Evolutionary conservation across 1,284 basidiomycete genomes (phyloP), one percentile per base, ranked within the genome.

Genomic region (Sparassis latifolia): DNA sequence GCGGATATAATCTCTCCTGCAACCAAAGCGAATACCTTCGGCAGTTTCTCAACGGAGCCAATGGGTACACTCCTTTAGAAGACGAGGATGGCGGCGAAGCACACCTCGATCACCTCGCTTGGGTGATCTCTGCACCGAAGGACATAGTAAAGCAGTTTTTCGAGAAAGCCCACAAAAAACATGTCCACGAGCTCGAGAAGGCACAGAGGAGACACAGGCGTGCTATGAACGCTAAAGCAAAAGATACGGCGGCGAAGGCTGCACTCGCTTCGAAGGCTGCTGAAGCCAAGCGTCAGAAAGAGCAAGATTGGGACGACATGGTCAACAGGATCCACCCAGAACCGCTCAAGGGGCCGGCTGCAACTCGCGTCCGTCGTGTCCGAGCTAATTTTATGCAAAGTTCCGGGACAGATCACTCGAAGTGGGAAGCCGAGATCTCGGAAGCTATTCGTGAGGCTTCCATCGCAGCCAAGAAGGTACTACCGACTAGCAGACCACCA

Each of bases 11-110:
- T 42, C 63, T 89, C 42, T 83, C 84, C 0, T 82, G 78, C 76
- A 76, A 81, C 59, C 86, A 89, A 62, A 76, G 68, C 43, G 77
- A 79, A 54, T 88, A 82, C 62, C 65, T 89, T 54, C 72, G 73
- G 44, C 73, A 71, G 51, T 78, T 71, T 52, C 65, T 78, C 28
- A 73, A 81, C 52, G 55, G 61, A 28, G 52, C 62, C 3, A 75
- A 71, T 10, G 72, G 71, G 5, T 61, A 62, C 32, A 82, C 79
- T 0, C 77, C 80, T 2, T 59, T 82, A 29, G 72, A 84, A 51
- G 72, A 75, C 46, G 64, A 66, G 27, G 74, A 79, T 42, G 62
- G 62, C 12, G 56, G 59, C n/a, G 66, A 65, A 28, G 58, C 57
- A 30, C 66, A 67, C 49, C 56, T 86, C 27, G 57, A 68, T n/a